A percentile compares a stretch with the other conserved stretches of the same genome.
phyloP scores from a whole-genome alignment of 805 yeast species.

The Starmerella stigmatis region DNA sequence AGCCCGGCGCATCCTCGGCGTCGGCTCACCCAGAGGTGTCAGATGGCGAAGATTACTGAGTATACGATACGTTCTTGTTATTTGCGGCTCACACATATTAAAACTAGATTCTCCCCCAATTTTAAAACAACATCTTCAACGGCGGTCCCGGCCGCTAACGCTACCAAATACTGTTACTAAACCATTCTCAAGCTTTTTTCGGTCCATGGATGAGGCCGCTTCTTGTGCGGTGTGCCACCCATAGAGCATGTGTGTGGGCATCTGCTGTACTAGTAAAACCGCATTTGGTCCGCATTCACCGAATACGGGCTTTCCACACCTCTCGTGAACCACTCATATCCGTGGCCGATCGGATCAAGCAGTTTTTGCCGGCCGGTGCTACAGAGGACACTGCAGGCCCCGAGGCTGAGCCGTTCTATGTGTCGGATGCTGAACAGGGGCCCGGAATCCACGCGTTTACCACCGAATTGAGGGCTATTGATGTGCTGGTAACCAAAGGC shows the following conservation, averaged over 20 bases:
- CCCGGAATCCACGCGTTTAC: conserved; percentile 2
- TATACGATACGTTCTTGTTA: neutral
- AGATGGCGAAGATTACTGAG: conserved; percentile 22
- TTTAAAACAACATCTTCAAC: no score
- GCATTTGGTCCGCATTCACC: neutral
- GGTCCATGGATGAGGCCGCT: conserved; percentile 9
- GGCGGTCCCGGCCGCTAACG: no score
- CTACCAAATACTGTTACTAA: conserved; percentile 4
- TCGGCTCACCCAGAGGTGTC: conserved; percentile 24
- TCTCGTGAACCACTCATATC: conserved; percentile 7
- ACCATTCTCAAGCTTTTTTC: conserved; percentile 1
- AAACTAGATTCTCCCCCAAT: no score
- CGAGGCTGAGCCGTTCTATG: neutral
- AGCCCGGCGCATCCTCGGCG: conserved; percentile 27
- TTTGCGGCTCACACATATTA: neutral
- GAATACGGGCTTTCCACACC: neutral
- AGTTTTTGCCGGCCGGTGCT: conserved; percentile 16
- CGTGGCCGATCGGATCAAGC: conserved; percentile 18
- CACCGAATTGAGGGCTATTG: conserved; percentile 10
- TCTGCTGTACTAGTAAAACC: neutral
- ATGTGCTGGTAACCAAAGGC: conserved; percentile 3
- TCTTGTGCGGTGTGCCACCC: neutral
- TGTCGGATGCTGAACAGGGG: neutral
- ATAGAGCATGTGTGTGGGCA: neutral
- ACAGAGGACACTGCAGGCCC: conserved; percentile 1